Evolutionary conservation across 805 yeast species (phyloP).

Genomic region (Teunomyces gatunensis): DNA sequence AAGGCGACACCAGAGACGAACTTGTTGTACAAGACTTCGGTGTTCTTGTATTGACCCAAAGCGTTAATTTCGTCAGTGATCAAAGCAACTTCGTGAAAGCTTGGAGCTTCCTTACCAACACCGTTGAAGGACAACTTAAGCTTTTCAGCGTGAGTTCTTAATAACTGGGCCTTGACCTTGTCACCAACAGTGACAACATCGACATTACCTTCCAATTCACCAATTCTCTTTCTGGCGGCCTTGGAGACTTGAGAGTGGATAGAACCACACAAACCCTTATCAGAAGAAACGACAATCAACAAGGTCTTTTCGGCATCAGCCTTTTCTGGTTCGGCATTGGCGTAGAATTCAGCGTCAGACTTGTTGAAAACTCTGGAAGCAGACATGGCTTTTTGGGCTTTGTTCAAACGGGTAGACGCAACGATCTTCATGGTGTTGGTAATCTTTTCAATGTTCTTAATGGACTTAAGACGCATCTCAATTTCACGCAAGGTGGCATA

Average conservation of each 20-base stretch:
- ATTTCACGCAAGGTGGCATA: constrained; percentile 99
- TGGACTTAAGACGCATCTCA: constrained; percentile 95
- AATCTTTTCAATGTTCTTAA: constrained; percentile 98
- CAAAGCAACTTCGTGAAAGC: constrained; percentile 83
- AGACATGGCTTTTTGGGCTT: constrained; percentile 93
- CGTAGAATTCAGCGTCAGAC: constrained; percentile 75
- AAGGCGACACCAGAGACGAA: constrained; percentile 86
- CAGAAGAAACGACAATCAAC: constrained; percentile 87
- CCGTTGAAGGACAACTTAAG: constrained; percentile 80
- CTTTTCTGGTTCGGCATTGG: constrained; percentile 74
- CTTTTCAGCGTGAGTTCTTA: constrained; percentile 72
- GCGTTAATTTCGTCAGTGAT: constrained; percentile 80
- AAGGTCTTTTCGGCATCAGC: constrained; percentile 63
- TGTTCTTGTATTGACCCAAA: constrained; percentile 68
- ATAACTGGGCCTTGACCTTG: constrained; percentile 84
- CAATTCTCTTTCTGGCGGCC: constrained; percentile 70
- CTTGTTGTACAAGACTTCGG: constrained; percentile 83
- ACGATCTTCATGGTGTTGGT: constrained; percentile 99
- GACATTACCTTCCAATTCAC: constrained; percentile 57
- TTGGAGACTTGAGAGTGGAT: constrained; percentile 94
- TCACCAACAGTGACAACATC: constrained; percentile 92
- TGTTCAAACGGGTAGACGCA: constrained; percentile 93
- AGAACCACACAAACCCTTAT: constrained; percentile 98
- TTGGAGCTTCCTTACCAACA: constrained; percentile 96
- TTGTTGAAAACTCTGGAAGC: constrained; percentile 81